Evolutionary conservation across 495 filamentous ascomycete genomes (phyloP).

Genomic region (Endocarpon pusillum): DNA sequence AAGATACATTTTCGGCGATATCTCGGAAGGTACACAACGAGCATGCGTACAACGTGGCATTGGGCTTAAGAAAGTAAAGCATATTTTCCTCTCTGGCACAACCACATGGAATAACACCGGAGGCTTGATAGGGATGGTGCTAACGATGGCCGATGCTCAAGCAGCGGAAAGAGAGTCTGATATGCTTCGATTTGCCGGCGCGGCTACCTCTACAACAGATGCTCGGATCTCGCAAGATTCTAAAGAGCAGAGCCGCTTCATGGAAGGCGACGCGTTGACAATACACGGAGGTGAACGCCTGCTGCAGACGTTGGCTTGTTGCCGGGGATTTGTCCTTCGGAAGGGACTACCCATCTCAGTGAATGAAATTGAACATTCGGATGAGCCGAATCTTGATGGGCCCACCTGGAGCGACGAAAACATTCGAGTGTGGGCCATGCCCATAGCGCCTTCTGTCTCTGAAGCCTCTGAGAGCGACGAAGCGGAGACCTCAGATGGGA

Average conservation of each 20-base stretch:
- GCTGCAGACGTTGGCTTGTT: conserved; percentile 58
- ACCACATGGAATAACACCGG: conserved; percentile 61
- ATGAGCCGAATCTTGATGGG: conserved; percentile 17
- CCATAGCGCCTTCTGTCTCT: conserved; percentile 24
- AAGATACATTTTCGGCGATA: conserved; percentile 75
- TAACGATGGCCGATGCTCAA: conserved; percentile 57
- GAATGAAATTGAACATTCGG: conserved; percentile 42
- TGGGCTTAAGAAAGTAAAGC: conserved; percentile 38
- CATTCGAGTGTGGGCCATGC: conserved; percentile 70
- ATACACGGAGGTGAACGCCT: conserved; percentile 67
- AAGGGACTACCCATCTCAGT: conserved; percentile 54
- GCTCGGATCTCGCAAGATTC: conserved; percentile 14
- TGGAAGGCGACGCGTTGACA: conserved; percentile 28
- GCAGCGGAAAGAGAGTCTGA: conserved; percentile 5
- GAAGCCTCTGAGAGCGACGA: conserved; percentile 2
- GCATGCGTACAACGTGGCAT: conserved; percentile 46
- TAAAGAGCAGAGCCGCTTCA: conserved; percentile 14
- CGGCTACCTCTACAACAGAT: conserved; percentile 16
- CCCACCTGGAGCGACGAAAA: conserved; percentile 61
- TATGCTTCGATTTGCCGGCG: conserved; percentile 7
- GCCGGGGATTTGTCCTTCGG: conserved; percentile 78
- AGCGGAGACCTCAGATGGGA: conserved; percentile 13
- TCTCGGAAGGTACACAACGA: conserved; percentile 77
- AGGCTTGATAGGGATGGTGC: conserved; percentile 66
- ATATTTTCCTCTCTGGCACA: conserved; percentile 67